These are phyloP conservation scores for Nakaseomyces uthaithaninus DNA, from an alignment of 1,139 yeast species.

Conservation along the genomic window DNA sequence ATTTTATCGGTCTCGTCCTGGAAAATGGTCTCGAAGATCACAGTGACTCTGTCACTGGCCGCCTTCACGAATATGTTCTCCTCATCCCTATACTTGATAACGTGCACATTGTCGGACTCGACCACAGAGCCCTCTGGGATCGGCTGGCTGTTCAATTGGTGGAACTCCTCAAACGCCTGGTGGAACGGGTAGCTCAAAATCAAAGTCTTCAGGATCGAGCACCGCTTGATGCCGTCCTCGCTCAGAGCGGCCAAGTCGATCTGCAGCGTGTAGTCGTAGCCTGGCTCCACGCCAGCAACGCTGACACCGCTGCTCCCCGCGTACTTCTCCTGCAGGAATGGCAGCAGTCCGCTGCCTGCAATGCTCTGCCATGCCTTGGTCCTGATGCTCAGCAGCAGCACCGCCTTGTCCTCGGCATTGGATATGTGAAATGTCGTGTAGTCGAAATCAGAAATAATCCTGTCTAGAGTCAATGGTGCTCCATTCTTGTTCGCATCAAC, in stretches of 20 bases:
- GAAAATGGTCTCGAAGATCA: constrained; percentile 86
- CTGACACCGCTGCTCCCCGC: constrained; percentile 18
- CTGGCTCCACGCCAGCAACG: constrained; percentile 48
- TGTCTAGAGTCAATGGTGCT: constrained; percentile 61
- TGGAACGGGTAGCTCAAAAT: constrained; percentile 92
- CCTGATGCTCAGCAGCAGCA: constrained; percentile 34
- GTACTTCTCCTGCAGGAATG: constrained; percentile 21
- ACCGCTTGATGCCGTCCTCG: constrained; percentile 40
- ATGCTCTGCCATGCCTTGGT: constrained; percentile 39
- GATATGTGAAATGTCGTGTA: constrained; percentile 90
- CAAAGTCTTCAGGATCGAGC: constrained; percentile 74
- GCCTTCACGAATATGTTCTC: constrained; percentile 89
- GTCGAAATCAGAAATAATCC: constrained; percentile 90
- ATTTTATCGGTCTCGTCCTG: constrained; percentile 95
- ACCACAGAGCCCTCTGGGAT: constrained; percentile 33
- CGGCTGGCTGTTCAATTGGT: constrained; percentile 45
- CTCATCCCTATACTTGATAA: constrained; percentile 82
- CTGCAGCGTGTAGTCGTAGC: constrained; percentile 73
- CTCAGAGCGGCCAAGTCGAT: constrained; percentile 50
- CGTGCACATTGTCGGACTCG: constrained; percentile 50
- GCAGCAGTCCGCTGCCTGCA: constrained; percentile 17
- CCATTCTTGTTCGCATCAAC: constrained; percentile 29
- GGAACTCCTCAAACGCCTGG: constrained; percentile 72
- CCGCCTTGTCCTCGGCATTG: constrained; percentile 36
- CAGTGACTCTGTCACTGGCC: constrained; percentile 92